Percentiles rank a stretch among this genome's conserved stretches.
phyloP scores from a whole-genome alignment of 1,139 yeast genomes.

The Pichia terricola region DNA sequence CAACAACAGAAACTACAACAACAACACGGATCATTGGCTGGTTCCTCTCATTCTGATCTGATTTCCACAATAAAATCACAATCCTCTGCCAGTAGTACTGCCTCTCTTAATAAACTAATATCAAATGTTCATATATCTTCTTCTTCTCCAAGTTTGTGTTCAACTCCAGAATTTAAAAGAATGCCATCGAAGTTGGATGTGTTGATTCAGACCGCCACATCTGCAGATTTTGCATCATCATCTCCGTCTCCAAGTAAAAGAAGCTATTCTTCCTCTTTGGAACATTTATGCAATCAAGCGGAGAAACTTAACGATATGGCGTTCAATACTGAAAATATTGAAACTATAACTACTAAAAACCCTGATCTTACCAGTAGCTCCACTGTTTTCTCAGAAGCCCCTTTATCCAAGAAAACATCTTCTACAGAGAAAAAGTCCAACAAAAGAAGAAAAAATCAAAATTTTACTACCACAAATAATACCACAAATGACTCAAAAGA shows the following conservation, averaged over 20 bases:
- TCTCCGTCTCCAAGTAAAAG: not conserved
- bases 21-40: too few species aligned
- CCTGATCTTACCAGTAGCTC: too few species aligned
- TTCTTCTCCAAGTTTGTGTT: not conserved
- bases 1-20: slow-evolving; percentile 1
- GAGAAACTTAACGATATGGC: not conserved
- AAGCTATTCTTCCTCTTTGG: not conserved
- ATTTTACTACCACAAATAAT: not conserved
- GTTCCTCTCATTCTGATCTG: too few species aligned
- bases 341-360: too few species aligned
- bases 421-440: not conserved
- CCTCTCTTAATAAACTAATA: too few species aligned
- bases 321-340: too few species aligned
- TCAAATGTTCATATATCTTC: not conserved
- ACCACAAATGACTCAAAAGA: too few species aligned
- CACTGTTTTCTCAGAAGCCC: too few species aligned
- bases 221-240: not conserved
- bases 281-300: slow-evolving; percentile 11
- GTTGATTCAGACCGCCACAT: slow-evolving; percentile 23
- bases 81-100: too few species aligned
- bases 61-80: too few species aligned
- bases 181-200: slow-evolving; percentile 21
- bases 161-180: not conserved
- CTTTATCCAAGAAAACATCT: not conserved
- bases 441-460: slow-evolving; percentile 4